Conservation (phyloP, 2,329 filamentous ascomycete genomes). For the Claviceps pazoutovae region DNA sequence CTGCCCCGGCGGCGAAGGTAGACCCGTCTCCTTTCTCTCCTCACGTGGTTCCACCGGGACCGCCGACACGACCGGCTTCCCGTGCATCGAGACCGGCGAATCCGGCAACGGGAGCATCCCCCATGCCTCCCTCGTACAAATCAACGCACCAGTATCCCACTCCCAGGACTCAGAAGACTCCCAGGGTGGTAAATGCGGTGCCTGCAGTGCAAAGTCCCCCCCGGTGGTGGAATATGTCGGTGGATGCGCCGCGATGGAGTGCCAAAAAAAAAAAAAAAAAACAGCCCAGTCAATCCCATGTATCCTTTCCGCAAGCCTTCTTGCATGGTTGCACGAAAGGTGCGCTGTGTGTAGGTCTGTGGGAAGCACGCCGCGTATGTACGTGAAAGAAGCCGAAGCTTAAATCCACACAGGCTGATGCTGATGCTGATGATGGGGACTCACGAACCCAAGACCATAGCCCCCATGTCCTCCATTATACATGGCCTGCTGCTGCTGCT, state of each 20-base stretch:
- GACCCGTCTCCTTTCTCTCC: constrained; percentile 7
- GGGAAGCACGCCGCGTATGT: constrained; percentile 20
- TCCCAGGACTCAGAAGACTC: neutral
- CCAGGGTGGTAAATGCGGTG: constrained; percentile 19
- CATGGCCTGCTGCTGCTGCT: constrained; percentile 11
- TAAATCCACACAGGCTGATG: constrained; percentile 46
- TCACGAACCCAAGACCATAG: constrained; percentile 43
- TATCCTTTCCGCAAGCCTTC: constrained; percentile 3
- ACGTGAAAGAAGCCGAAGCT: constrained; percentile 23
- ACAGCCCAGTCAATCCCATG: constrained; percentile 37
- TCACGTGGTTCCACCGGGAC: no score
- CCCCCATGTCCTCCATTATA: constrained; percentile 27
- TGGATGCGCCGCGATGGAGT: constrained; percentile 28
- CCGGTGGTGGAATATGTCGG: constrained; percentile 26
- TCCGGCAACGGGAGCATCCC: constrained; percentile 32
- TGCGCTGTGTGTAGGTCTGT: constrained; percentile 10
- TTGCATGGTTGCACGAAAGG: no score
- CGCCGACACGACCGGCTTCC: constrained; percentile 8
- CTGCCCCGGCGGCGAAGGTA: constrained; percentile 22
- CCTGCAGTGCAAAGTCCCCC: constrained; percentile 24
- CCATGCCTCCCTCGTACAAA: constrained; percentile 26
- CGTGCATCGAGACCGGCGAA: constrained; percentile 25
- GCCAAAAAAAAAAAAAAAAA: constrained; percentile 29
- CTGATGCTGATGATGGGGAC: constrained; percentile 28
- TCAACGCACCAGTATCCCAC: constrained; percentile 29